Evolutionary conservation across 768 basidiomycete species (phyloP), one percentile per base, ranked within the genome.

Genomic region (Dacryopinax primogenitus): DNA sequence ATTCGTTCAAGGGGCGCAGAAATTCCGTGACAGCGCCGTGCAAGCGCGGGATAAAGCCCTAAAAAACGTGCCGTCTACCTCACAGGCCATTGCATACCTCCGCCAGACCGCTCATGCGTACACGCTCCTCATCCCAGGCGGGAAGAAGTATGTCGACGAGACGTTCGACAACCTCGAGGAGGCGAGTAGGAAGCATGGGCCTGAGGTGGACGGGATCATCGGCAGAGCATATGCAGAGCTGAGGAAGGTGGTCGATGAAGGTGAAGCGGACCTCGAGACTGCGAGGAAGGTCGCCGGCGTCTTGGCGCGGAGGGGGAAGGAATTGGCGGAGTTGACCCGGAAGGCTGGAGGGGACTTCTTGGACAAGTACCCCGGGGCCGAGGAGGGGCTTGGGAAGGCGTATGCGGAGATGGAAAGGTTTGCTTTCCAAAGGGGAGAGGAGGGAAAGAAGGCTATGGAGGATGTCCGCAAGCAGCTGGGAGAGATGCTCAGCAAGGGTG

Each of bases 121-220:
- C 69, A 72, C 76, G 32, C 72, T 72, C 33, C 66, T 75, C 62
- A 67, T 81, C 33, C 80, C 80, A 1, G 77, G 77, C 1, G 74
- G 78, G 0, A 73, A 72, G 1, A 61, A 72, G 3, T 65, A 77
- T 41, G 73, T 81, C 64, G 79, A 82, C 72, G 69, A 66, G 47
- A 76, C 73, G 0, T 81, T 82, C 67, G 78, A 81, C 68, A 70
- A 71, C n/a, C 67, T 80, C 39, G 77, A 77, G 51, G 70, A 75
- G 63, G 69, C 77, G 13, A 73, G 75, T 33, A 74, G 76, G 33
- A 70, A 73, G 18, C 78, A 81, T 58, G 67, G 73, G 2, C 75
- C 78, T 28, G 79, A 81, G 65, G 76, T 78, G 7, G 74, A 74
- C 65, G 69, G 51, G 13, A 76, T 80, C 66, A 72, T 78, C 16